Evolutionary conservation across 805 yeast species (phyloP), one percentile per base, ranked within the genome.

Genomic region (Candida argentea): DNA sequence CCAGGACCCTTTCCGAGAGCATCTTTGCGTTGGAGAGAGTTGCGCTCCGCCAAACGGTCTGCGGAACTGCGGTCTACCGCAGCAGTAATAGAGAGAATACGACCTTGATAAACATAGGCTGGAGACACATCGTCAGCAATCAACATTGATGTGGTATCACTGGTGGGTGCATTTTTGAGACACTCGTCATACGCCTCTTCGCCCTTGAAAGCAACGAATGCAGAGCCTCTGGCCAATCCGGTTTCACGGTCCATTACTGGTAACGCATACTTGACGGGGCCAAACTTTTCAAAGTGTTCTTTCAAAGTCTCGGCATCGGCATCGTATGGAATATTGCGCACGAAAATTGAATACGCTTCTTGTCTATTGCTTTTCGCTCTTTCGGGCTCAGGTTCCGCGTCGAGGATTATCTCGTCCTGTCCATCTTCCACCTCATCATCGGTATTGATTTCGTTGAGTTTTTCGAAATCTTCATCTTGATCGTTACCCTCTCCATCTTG

Each of bases 241-340:
- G 94, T 76, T 31, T 65, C 79, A 46, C 65, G 81, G 46, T 91
- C 98, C 37, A 79, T 65, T 9, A 91, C 98, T 0, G 97, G 95
- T 25, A 91, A 65, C 1, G 98, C 98, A 50, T 86, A 91, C 42
- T 80, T 78, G 14, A 91, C 85, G 5, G 81, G 70, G 8, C 98
- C 98, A 50, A 91, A 86, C 40, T 73, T 69, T 33, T 57, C 54
- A 45, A 91, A 91, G 50, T 89, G 97, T 29, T 75, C 84, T 26
- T 62, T 66, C 22, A 91, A 63, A 2, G 77, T 54, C 31, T 87
- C 96, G 26, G 69, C 70, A 20, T 93, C 85, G 4, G 95, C 93
- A 53, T 85, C 95, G 47, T 89, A 91, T 1, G 98, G 97, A 20
- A 91, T 73, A 46, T 91, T 91, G 48, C 98, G 74, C 7, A 91